These are phyloP conservation scores for Purpureocillium lavendulum DNA, from an alignment of 2,329 filamentous ascomycete species.

Conservation along the genomic window DNA sequence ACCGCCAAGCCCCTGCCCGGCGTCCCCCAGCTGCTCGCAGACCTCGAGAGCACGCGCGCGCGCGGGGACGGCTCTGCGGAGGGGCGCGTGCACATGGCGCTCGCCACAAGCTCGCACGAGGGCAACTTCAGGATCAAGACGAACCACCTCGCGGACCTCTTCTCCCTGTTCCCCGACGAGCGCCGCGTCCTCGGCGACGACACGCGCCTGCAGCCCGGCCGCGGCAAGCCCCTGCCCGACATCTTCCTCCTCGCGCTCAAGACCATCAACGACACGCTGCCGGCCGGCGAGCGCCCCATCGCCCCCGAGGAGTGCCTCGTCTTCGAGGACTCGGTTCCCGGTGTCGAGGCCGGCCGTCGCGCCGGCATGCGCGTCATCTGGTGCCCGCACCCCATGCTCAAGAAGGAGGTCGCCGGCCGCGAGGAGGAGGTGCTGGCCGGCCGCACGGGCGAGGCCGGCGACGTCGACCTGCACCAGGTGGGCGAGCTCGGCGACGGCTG, in stretches of 20 bases:
- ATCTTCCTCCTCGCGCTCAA: constrained; percentile 85
- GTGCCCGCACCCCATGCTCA: constrained; percentile 75
- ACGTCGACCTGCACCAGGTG: constrained; percentile 44
- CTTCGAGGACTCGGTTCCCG: constrained; percentile 91
- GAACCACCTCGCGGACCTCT: constrained; percentile 46
- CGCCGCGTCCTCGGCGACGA: constrained; percentile 83
- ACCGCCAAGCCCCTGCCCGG: constrained; percentile 70
- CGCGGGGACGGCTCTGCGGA: constrained; percentile 13
- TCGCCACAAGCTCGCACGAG: constrained; percentile 72
- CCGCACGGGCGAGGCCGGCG: constrained; percentile 59
- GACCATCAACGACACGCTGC: constrained; percentile 70
- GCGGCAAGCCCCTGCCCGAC: constrained; percentile 92
- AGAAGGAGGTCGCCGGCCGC: constrained; percentile 65
- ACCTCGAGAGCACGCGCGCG: constrained; percentile 43
- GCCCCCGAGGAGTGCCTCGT: constrained; percentile 83
- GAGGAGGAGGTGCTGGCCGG: constrained; percentile 81
- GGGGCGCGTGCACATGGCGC: constrained; percentile 62
- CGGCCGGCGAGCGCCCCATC: constrained; percentile 55
- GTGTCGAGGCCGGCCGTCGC: constrained; percentile 81
- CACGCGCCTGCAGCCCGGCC: constrained; percentile 60
- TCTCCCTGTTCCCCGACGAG: constrained; percentile 57
- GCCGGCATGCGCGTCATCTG: constrained; percentile 94
- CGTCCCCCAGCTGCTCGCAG: constrained; percentile 57
- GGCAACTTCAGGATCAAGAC: constrained; percentile 75
- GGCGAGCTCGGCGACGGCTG: constrained; percentile 53